Evolutionary conservation across 495 filamentous ascomycete genomes (phyloP).

Genomic region (Talaromyces ruber): DNA sequence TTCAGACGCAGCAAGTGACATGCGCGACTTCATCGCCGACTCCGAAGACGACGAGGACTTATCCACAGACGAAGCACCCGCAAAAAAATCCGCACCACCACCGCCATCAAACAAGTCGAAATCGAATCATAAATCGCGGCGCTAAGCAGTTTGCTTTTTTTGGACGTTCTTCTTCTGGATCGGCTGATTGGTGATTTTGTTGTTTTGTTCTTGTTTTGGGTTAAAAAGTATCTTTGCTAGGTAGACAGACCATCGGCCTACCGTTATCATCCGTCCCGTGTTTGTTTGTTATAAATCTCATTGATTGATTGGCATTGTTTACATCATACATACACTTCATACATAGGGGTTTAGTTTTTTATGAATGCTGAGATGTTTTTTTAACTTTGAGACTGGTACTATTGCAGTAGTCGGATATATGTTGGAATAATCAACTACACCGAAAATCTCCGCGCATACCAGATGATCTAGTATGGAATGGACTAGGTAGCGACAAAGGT

Average conservation of each 20-base stretch:
- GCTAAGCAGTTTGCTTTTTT: not conserved
- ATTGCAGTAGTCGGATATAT: too few species aligned
- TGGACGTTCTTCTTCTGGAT: not conserved
- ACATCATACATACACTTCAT: conserved; percentile 1
- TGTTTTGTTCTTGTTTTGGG: not conserved
- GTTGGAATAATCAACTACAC: too few species aligned
- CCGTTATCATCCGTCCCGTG: not conserved
- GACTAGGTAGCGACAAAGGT: too few species aligned
- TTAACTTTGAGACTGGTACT: not conserved
- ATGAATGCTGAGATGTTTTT: not conserved
- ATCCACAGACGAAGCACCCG: conserved; percentile 16
- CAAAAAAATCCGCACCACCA: not conserved
- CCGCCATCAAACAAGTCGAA: not conserved
- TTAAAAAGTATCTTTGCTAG: not conserved
- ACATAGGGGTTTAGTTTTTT: not conserved
- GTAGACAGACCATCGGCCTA: not conserved
- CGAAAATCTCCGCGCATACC: too few species aligned
- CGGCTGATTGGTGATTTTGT: not conserved
- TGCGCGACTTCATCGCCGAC: conserved; percentile 39
- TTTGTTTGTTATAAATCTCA: not conserved
- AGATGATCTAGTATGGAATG: too few species aligned
- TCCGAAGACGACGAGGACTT: conserved; percentile 24
- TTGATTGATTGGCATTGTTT: conserved; percentile 3
- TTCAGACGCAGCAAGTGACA: conserved; percentile 32
- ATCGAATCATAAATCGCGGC: not conserved